Evolutionary conservation across 495 filamentous ascomycete species (phyloP), one percentile per base, ranked within the genome.

Genomic region (Podospora anserina): DNA sequence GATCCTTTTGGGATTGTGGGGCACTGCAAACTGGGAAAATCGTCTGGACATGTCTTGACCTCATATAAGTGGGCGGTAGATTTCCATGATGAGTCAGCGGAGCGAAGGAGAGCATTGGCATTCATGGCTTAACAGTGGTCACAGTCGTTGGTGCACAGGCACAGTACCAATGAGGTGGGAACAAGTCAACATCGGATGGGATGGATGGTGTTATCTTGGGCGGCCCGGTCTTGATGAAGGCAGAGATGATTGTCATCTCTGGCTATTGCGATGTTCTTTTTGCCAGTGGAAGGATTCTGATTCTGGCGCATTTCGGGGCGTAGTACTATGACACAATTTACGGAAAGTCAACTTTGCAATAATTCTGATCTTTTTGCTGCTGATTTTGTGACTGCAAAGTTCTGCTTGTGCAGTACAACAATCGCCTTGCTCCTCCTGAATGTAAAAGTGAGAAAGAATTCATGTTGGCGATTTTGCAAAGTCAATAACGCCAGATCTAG

Each of bases 261-360:
- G 9, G 39, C 13, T 62, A 11, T 66, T 39, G 49, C 30, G 44
- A 28, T 66, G 57, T 65, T 59, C 26, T 69, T 18, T 18, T 28
- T 32, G 62, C 39, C 58, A 30, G 49, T 23, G 23, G 28, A 49
- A 19, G 27, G 57, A 20, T 34, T 49, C 39, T 64, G 57, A 20
- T 34, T 49, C 39, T 64, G 68, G 64, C 61, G 54, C 57, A 65
- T 64, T 20, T 64, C 49, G 49, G n/a, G 67, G 63, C 63, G 63
- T 57, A 30, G 55, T 18, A 4, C 53, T 65, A 32, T 69, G 67
- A 39, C 57, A 61, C 30, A 55, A 19, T 23, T 23, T 59, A 44
- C 55, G 67, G 27, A 63, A 56, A 56, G 32, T 39, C 11, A 28
- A 30, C 20, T n/a, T 64, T 68, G 9, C 30, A 32, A 55, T 11